Evolutionary conservation across 129 eudicot species (phyloP).

Genomic region (Logfia minima): DNA sequence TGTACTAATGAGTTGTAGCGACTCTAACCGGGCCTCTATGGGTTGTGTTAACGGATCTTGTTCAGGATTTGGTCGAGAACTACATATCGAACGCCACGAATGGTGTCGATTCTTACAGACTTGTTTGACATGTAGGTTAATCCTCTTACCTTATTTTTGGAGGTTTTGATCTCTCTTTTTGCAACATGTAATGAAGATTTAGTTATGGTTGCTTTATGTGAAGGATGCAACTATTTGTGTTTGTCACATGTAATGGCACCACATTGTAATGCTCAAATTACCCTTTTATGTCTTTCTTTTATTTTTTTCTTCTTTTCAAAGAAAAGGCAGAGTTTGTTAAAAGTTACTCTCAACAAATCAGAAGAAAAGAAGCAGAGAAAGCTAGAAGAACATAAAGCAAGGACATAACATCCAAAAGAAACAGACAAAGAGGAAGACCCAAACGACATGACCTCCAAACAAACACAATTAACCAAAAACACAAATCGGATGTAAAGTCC

Average conservation of each 20-base stretch:
- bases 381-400: too few relatives aligned
- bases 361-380: too few relatives aligned
- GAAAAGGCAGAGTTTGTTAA: too few relatives aligned
- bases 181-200: not conserved
- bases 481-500: too few relatives aligned
- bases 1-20: not conserved
- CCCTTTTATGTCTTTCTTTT: not conserved
- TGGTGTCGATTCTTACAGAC: not conserved
- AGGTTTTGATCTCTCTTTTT: not conserved
- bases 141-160: constrained; percentile 9
- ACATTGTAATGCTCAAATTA: not conserved
- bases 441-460: too few relatives aligned
- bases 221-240: not conserved
- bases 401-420: too few relatives aligned
- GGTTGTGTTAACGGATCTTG: not conserved
- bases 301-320: too few relatives aligned
- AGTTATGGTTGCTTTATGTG: not conserved
- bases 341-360: too few relatives aligned
- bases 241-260: not conserved
- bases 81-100: not conserved
- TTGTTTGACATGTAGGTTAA: constrained; percentile 2
- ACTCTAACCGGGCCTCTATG: not conserved
- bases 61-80: not conserved
- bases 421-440: too few relatives aligned
- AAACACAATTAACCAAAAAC: too few relatives aligned